Evolutionary conservation across 768 basidiomycete species (phyloP).

Genomic region (Phlebiopsis flavidoalba): DNA sequence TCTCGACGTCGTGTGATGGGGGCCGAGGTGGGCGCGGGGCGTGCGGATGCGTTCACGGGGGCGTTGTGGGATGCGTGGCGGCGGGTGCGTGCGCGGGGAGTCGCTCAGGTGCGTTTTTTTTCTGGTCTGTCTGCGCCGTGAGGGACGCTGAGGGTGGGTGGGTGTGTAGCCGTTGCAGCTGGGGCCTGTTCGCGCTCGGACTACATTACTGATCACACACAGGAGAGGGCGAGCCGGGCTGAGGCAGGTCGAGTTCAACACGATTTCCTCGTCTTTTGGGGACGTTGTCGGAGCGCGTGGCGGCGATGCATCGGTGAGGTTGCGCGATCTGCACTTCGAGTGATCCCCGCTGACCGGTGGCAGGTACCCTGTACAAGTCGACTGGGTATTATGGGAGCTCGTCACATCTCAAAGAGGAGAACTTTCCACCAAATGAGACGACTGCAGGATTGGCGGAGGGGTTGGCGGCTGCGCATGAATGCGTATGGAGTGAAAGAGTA

Average conservation of each 20-base stretch:
- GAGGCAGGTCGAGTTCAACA: slow-evolving; percentile 98
- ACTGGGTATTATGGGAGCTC: slow-evolving; percentile 66
- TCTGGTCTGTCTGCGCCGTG: background rate
- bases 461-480: slow-evolving; percentile 71
- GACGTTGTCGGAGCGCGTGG: slow-evolving; percentile 58
- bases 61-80: slow-evolving; percentile 88
- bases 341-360: background rate
- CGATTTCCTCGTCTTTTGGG: slow-evolving; percentile 93
- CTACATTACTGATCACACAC: slow-evolving; percentile 84
- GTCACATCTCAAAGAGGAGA: slow-evolving; percentile 42
- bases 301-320: slow-evolving; percentile 74
- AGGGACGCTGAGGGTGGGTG: slow-evolving; percentile 27
- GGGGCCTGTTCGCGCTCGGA: slow-evolving; percentile 92
- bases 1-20: slow-evolving; percentile 84
- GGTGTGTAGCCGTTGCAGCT: slow-evolving; percentile 69
- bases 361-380: slow-evolving; percentile 62
- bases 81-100: slow-evolving; percentile 57
- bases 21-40: slow-evolving; percentile 65
- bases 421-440: slow-evolving; percentile 73
- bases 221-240: slow-evolving; percentile 37
- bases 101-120: slow-evolving; percentile 42
- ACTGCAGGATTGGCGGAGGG: slow-evolving; percentile 67
- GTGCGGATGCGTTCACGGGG: slow-evolving; percentile 83
- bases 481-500: slow-evolving; percentile 61
- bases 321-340: background rate